These are phyloP conservation scores for Canavalia gladiata DNA, from an alignment of 306 rosid species.

Conservation along the genomic window DNA sequence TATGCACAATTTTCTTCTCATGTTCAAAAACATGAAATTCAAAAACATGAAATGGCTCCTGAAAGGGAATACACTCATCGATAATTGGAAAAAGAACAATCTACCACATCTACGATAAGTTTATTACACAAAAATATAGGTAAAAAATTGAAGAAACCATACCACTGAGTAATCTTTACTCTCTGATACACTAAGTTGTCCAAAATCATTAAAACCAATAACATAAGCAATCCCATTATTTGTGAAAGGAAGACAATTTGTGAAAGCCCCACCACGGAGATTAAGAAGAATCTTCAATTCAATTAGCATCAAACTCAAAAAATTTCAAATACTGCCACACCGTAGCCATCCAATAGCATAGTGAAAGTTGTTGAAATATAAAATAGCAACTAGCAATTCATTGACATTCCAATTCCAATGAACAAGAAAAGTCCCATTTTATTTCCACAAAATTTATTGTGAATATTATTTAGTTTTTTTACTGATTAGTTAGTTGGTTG, in stretches of 20 bases:
- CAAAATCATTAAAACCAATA: constrained; percentile 91
- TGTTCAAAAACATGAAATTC: constrained; percentile 72
- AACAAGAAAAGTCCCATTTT: neutral
- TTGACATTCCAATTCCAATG: neutral
- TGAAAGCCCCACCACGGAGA: constrained; percentile 58
- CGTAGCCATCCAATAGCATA: constrained; percentile 33
- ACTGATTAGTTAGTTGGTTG: no score
- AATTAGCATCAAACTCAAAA: constrained; percentile 50
- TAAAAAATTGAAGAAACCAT: constrained; percentile 47
- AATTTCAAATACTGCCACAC: constrained; percentile 44
- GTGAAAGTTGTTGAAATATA: constrained; percentile 28
- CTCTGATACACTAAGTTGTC: constrained; percentile 80
- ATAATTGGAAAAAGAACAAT: constrained; percentile 3
- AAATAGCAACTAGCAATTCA: constrained; percentile 6
- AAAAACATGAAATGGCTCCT: constrained; percentile 77
- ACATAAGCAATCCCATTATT: constrained; percentile 79
- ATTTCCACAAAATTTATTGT: constrained; percentile 6
- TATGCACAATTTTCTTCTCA: constrained; percentile 70
- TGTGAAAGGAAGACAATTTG: constrained; percentile 64
- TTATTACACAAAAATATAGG: constrained; percentile 13
- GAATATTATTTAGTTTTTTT: no score
- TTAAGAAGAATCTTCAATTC: constrained; percentile 48
- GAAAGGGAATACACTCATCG: constrained; percentile 30
- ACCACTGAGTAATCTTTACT: constrained; percentile 62
- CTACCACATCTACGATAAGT: neutral